Evolutionary conservation across 1,139 yeast species (phyloP), one percentile per base, ranked within the genome.

Genomic region (Pneumocystis jirovecii): DNA sequence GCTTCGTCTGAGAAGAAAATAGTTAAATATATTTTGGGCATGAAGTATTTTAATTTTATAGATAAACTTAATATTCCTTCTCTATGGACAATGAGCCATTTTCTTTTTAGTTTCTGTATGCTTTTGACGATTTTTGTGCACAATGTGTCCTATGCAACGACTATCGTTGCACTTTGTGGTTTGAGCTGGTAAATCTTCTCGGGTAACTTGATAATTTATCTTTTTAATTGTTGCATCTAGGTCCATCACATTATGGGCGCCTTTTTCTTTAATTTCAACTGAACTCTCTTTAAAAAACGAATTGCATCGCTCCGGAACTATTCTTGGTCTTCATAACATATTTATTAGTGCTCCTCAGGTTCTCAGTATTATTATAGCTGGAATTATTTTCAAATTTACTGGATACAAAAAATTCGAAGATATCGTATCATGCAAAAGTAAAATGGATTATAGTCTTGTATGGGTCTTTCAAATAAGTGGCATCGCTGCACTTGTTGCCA

Each of bases 401-500:
- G 70, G 69, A 4, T 63, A 65, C 17, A 65, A 64, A 35, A 37
- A 64, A 40, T 40, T 67, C 63, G 68, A 67, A 12, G 70, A 69
- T 3, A 74, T 71, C 65, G 21, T 50, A 50, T 21, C 15, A 25
- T 50, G 57, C 12, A 50, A 25, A 25, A 17, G 21, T 12, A 21
- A 50, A 4, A 50, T 50, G 57, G 81, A 79, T 66, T 71, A 72
- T 56, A 76, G 80, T 37, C 68, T 80, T 44, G 81, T 79, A 0
- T 80, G 83, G 83, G 79, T 79, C 0, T 80, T 80, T 69, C 70
- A 82, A 65, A 74, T 79, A 65, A 82, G 83, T 1, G 83, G 83
- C 0, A 39, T 79, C 1, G 76, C 79, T 42, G 74, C 82, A 1
- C 68, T 79, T 19, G 78, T 78, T 3, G 82, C 83, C 0, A 71